Base-by-base conservation (phyloP, 2,329 filamentous ascomycete genomes). In the Diplodia intermedia region DNA sequence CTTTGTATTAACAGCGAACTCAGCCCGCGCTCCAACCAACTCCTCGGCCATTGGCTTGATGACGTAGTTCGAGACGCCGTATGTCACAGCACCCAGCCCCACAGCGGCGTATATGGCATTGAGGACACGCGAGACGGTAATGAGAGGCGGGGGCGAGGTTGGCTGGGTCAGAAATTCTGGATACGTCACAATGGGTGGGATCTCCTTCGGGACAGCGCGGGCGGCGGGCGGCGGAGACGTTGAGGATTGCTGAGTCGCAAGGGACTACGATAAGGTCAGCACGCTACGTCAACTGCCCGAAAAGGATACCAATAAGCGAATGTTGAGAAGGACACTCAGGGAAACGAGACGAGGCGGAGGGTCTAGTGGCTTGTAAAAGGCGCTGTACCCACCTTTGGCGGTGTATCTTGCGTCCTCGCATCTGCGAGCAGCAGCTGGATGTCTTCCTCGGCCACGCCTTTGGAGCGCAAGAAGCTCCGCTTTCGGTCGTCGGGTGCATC, bases 381-480 rank as follows among this genome's bases (percentile, higher is more conserved):
- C 23, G 47, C 12, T 23, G 23, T 56, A 53, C 56, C 60, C 56
- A 53, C 60, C 60, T 52, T 63, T 20, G 29, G 50, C 54, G 49
- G 33, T 6, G 68, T 50, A 11, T 72, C 66, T 33, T 73, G 70
- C n/a, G 69, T 63, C 18, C 70, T 52, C 29, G 63, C 69, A 5
- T 65, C 55, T 77, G 82, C 70, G 49, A 97, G 80, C 8, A 97
- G 82, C 61, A 82, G 81, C 71, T 91, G 82, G 69, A 97, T 92
- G 70, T 94, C 88, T 38, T 85, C 83, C 4, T 86, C 81, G 3
- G 80, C 81, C 8, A 97, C 81, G 3, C 92, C 92, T 77, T 97
- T 97, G 62, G 87, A 87, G 74, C 89, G 85, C 1, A 97, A 81
- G 72, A 97, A 97, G 8, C 86, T 86, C 23, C 86, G 82, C 81